These are phyloP conservation scores for Lizanozyma gosingica DNA, from an alignment of 1,139 yeast genomes.

Conservation along the genomic window DNA sequence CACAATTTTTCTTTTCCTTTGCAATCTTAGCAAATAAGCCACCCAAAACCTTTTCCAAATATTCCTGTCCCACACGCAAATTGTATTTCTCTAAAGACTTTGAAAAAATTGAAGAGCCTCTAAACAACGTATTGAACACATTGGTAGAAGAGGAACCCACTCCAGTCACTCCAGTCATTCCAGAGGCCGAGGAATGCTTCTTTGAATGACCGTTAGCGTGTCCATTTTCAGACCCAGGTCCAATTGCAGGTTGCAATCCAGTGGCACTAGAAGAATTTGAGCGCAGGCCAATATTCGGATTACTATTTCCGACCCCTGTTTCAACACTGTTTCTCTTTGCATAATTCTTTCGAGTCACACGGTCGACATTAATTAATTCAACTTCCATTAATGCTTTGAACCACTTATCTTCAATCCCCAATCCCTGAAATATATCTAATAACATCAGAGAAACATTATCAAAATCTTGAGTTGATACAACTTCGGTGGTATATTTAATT, in stretches of 20 bases:
- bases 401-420: slow-evolving; percentile 60
- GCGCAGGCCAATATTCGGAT: slow-evolving; percentile 2
- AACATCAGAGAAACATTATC: slow-evolving; percentile 47
- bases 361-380: slow-evolving; percentile 48
- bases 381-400: slow-evolving; percentile 56
- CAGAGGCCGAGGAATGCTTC: not conserved
- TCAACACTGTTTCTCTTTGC: slow-evolving; percentile 14
- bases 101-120: slow-evolving; percentile 79
- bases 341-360: slow-evolving; percentile 34
- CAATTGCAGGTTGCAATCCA: not conserved
- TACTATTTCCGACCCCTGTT: not conserved
- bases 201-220: not conserved
- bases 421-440: slow-evolving; percentile 57
- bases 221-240: not conserved
- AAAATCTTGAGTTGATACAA: slow-evolving; percentile 37
- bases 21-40: slow-evolving; percentile 52
- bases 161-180: not conserved
- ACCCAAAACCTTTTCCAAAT: slow-evolving; percentile 66
- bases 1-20: slow-evolving; percentile 48
- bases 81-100: slow-evolving; percentile 74
- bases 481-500: slow-evolving; percentile 36
- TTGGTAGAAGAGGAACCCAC: slow-evolving; percentile 19
- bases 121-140: slow-evolving; percentile 64
- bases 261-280: slow-evolving; percentile 3
- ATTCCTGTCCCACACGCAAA: slow-evolving; percentile 70